Base-by-base conservation (phyloP, 2,329 filamentous ascomycete genomes). In the Camillea tinctor region DNA sequence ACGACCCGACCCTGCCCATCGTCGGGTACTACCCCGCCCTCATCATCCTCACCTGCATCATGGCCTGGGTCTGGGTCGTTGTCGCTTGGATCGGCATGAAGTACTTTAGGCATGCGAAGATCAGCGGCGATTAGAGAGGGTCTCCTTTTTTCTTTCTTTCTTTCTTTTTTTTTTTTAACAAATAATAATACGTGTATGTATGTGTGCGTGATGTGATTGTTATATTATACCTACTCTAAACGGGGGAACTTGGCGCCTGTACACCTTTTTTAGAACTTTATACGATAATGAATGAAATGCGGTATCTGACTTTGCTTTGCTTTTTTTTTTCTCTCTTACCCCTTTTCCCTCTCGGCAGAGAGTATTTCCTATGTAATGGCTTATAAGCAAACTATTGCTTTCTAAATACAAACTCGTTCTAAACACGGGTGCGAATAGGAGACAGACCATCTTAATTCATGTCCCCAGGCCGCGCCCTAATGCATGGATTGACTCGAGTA, bases 51-150 rank as follows among this genome's bases (percentile, higher is more conserved):
- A 97, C 94, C 3, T 89, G 88, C 53, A 91, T 99, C 24, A 97
- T 99, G 91, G 93, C 93, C 19, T 99, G 95, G 95, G 92, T 98
- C 5, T 99, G 95, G 95, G 95, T 98, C 19, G 87, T 97, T 13
- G 88, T 96, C 60, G 95, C 96, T 11, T 99, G 95, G 95, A 89
- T 98, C 54, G 95, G 95, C 22, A 98, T 99, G 94, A 99, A 99
- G 75, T 98, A 98, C 76, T 99, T 99, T 73, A 88, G 93, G 68
- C 95, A 99, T 80, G 94, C 95, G 36, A 97, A 97, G 79, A 96
- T 98, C 60, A 85, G 80, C 59, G 83, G 83, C 30, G 84, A 87
- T 72, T 91, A 67, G 77, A 36, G 13, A 3, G 49, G 22, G 9
- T 22, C 57, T 44, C 24, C 49, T 15, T 24, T 21, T 6, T 7